Conservation (phyloP, 495 filamentous ascomycete species). For the Talaromyces nanjingensis region DNA sequence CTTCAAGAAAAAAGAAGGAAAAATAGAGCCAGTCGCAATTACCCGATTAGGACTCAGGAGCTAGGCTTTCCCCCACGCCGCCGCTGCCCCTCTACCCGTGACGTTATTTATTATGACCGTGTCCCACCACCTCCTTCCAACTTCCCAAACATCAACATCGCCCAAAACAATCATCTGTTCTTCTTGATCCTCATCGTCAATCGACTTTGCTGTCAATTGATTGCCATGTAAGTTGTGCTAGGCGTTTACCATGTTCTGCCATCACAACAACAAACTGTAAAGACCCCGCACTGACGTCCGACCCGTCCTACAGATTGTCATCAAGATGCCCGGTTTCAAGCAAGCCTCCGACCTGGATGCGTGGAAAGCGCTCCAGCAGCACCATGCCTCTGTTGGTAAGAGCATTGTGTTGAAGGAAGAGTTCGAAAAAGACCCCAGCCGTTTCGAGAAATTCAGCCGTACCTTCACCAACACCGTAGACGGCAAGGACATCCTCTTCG, state of each 20-base stretch:
- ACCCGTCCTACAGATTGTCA: conserved; percentile 11
- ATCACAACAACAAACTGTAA: not conserved
- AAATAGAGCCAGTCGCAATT: not conserved
- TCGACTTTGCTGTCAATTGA: conserved; percentile 1
- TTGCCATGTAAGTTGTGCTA: not conserved
- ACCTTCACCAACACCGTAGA: conserved; percentile 75
- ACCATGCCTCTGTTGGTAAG: conserved; percentile 75
- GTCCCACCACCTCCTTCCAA: not conserved
- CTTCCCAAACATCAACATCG: not conserved
- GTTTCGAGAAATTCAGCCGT: conserved; percentile 85
- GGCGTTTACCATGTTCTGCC: not conserved
- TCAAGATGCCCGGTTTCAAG: conserved; percentile 52
- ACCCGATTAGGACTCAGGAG: not conserved
- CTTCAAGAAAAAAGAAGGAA: not conserved
- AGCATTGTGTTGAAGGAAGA: conserved; percentile 87
- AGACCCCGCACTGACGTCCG: conserved; percentile 30
- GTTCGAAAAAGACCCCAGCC: conserved; percentile 80
- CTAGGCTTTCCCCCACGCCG: not conserved
- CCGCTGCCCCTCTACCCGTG: conserved; percentile 6
- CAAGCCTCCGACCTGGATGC: conserved; percentile 75
- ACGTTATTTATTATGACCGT: not conserved
- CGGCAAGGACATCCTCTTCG: conserved; percentile 81
- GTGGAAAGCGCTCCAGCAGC: conserved; percentile 83
- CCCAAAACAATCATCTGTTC: not conserved
- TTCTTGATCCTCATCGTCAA: not conserved